A percentile compares a stretch with the other conserved stretches of the same genome.
Evolutionary conservation across 164 flowering plant species (phyloP).

Genomic region (Saururus chinensis): DNA sequence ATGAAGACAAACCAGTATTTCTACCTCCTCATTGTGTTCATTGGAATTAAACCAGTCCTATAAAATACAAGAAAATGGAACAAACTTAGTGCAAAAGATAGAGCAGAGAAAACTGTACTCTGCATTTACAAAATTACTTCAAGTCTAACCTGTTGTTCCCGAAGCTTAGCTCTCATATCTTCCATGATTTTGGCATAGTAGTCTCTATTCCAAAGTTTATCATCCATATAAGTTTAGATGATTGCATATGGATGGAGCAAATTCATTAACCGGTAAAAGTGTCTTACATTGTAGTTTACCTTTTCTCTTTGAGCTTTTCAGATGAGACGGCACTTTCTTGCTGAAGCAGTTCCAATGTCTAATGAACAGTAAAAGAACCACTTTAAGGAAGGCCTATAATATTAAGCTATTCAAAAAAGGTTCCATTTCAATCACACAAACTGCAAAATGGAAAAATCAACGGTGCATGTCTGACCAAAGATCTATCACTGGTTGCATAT

Average conservation of each 20-base stretch:
- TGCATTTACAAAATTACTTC: background rate
- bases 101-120: background rate
- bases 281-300: slow-evolving; percentile 20
- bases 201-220: slow-evolving; percentile 25
- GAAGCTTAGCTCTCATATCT: slow-evolving; percentile 33
- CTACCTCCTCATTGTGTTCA: too few species aligned
- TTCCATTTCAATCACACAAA: background rate
- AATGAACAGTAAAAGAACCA: background rate
- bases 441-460: background rate
- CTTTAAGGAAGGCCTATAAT: background rate
- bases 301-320: slow-evolving; percentile 38
- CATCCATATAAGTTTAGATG: background rate
- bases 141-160: slow-evolving; percentile 44
- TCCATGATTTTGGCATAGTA: slow-evolving; percentile 36
- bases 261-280: background rate
- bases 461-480: background rate
- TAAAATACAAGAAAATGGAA: background rate
- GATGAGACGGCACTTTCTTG: slow-evolving; percentile 45
- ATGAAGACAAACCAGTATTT: too few species aligned
- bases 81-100: background rate
- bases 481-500: too few species aligned
- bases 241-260: background rate
- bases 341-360: slow-evolving; percentile 68
- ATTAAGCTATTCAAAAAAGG: background rate
- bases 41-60: too few species aligned